Conservation (phyloP, 2,329 filamentous ascomycete species). For the Magnaporthales sp. region DNA sequence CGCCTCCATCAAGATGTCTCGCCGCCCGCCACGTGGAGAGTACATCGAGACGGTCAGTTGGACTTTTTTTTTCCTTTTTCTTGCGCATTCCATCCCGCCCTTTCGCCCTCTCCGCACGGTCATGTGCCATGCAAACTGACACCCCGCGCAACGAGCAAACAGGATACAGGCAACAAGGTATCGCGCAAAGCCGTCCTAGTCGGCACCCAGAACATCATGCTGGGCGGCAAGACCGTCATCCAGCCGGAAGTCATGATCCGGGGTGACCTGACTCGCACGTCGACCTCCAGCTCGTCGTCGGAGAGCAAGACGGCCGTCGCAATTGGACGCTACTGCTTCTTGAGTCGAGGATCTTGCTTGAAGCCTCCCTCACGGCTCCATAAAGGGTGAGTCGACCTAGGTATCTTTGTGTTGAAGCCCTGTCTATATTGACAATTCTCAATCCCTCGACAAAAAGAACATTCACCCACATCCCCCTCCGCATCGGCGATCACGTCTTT, state of each 20-base stretch:
- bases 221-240: slow-evolving; percentile 92
- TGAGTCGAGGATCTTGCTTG: slow-evolving; percentile 69
- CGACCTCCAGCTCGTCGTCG: slow-evolving; percentile 31
- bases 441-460: slow-evolving; percentile 24
- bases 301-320: slow-evolving; percentile 62
- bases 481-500: slow-evolving; percentile 92
- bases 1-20: slow-evolving; percentile 50
- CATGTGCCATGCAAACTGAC: background rate
- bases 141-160: background rate
- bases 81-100: background rate
- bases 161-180: slow-evolving; percentile 99
- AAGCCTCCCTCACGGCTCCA: slow-evolving; percentile 77
- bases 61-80: background rate
- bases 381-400: slow-evolving; percentile 47
- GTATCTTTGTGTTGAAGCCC: background rate
- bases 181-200: slow-evolving; percentile 85
- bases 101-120: background rate
- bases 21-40: slow-evolving; percentile 74
- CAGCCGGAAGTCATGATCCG: slow-evolving; percentile 92
- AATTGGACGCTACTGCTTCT: slow-evolving; percentile 86
- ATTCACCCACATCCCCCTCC: slow-evolving; percentile 79
- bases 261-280: slow-evolving; percentile 68
- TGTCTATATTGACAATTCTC: background rate
- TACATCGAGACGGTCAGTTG: slow-evolving; percentile 85
- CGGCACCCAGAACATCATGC: slow-evolving; percentile 95